A percentile compares a stretch with the other conserved stretches of the same genome.
These are phyloP conservation scores for Colletotrichum brevisporum DNA, from an alignment of 2,329 filamentous ascomycete genomes.

Conservation along the genomic window DNA sequence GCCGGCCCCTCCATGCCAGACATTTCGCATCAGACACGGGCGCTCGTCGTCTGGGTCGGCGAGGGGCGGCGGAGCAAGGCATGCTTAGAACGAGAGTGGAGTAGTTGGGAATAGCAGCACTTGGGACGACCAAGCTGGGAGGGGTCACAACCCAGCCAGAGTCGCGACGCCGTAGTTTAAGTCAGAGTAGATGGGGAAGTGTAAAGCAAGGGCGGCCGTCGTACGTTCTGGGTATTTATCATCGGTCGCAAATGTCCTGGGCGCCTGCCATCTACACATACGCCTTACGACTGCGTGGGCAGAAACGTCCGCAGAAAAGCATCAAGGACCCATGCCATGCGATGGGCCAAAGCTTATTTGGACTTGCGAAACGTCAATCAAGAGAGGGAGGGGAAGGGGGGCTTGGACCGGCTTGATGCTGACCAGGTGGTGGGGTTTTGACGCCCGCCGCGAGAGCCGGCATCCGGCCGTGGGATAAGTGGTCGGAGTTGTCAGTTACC, in stretches of 20 bases:
- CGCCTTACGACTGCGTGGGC: neutral
- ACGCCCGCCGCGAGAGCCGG: neutral
- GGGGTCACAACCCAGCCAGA: too few relatives aligned
- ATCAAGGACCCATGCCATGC: neutral
- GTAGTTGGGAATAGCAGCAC: neutral
- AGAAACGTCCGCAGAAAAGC: neutral
- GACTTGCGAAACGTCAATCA: neutral
- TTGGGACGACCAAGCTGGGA: too few relatives aligned
- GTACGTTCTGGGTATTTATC: too few relatives aligned
- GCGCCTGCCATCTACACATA: neutral
- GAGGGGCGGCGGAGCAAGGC: neutral
- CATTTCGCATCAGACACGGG: constrained; percentile 27
- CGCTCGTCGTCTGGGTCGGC: neutral
- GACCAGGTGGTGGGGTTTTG: neutral
- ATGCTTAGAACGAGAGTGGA: constrained; percentile 17
- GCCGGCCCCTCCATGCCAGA: constrained; percentile 22
- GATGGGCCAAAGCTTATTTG: neutral
- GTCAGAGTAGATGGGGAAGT: too few relatives aligned
- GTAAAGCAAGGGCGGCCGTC: too few relatives aligned
- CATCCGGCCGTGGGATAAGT: too few relatives aligned
- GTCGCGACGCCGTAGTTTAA: too few relatives aligned
- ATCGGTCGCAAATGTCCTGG: neutral
- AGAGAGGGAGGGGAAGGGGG: too few relatives aligned
- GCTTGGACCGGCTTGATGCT: neutral
- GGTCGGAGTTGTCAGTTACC: too few relatives aligned